Percentiles rank a stretch among this genome's conserved stretches.
phyloP scores from a whole-genome alignment of 202 grass and related monocot species.

The Eragrostis tef region DNA sequence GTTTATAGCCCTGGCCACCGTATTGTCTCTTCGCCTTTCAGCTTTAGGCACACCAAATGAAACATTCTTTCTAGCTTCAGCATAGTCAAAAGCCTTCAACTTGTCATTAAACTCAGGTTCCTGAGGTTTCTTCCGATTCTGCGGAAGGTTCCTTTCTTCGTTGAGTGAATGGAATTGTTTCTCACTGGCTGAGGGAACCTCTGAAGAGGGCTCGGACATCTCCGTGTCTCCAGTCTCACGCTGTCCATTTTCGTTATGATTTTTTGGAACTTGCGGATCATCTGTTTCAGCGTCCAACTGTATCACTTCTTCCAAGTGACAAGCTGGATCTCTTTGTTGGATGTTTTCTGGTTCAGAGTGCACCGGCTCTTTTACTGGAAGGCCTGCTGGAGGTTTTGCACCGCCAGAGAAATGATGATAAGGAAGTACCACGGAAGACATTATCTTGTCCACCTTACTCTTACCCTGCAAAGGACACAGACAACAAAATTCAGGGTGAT shows the following conservation, averaged over 20 bases:
- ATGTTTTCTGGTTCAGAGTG: slow-evolving; percentile 50
- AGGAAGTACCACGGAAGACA: slow-evolving; percentile 66
- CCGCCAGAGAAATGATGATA: slow-evolving; percentile 70
- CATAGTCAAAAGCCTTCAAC: slow-evolving; percentile 65
- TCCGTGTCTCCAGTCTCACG: slow-evolving; percentile 44
- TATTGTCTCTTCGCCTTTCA: slow-evolving; percentile 47
- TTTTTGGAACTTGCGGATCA: slow-evolving; percentile 45
- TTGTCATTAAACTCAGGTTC: slow-evolving; percentile 52
- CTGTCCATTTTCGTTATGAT: slow-evolving; percentile 31
- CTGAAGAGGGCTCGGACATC: slow-evolving; percentile 40
- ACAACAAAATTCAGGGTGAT: slow-evolving; percentile 27
- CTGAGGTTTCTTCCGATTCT: slow-evolving; percentile 18
- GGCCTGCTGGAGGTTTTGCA: slow-evolving; percentile 30
- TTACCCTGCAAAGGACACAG: slow-evolving; percentile 52
- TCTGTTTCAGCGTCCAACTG: slow-evolving; percentile 55
- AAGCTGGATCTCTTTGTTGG: slow-evolving; percentile 49
- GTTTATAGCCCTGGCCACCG: slow-evolving; percentile 57
- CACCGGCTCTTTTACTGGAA: slow-evolving; percentile 29
- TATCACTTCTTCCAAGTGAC: slow-evolving; percentile 64
- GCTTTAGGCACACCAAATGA: slow-evolving; percentile 56
- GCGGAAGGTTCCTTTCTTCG: slow-evolving; percentile 58
- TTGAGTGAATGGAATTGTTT: slow-evolving; percentile 63
- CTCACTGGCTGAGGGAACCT: slow-evolving; percentile 53
- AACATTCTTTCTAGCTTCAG: slow-evolving; percentile 63
- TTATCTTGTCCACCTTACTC: slow-evolving; percentile 78